Base-by-base conservation (phyloP, 441 rosid species). In the Pelargonium citronellum region DNA sequence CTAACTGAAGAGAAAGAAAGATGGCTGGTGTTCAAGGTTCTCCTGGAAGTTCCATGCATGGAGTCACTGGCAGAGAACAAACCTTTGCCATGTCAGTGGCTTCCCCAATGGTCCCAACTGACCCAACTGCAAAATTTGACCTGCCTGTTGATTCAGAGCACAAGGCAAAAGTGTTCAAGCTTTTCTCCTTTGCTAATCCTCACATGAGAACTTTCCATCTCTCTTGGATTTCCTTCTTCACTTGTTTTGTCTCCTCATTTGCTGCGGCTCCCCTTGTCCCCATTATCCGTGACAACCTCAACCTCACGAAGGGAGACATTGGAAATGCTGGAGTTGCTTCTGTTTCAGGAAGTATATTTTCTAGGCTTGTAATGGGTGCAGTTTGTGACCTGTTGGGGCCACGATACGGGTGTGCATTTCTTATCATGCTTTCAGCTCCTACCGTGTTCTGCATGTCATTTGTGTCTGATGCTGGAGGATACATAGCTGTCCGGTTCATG, bases 281-380 rank as follows among this genome's bases (percentile, higher is more conserved):
- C 7, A 87, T 88, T 70, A 89, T 89, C 37, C 79, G 92, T 0
- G 96, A 91, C 49, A 89, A 84, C 76, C 92, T 91, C 43, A 79
- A 89, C 46, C 78, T 88, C 7, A 85, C 83, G 7, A 87, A 84
- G 66, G 73, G 66, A 27, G 97, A 87, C 71, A 83, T 87, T 0
- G 95, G 95, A 2, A 91, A 89, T 10, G 95, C 97, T 0, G 91
- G 93, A 10, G 91, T 91, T 27, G 97, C 97, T n/a, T 91, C 97
- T 2, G 93, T 91, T 63, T 89, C 95, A 0, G 92, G 96, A 0
- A 87, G 95, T 71, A 91, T 91, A 66, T 86, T 89, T 78, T 89
- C 95, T n/a, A 87, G 97, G 91, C 90, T 89, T 3, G 83, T 67
- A 7, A 89, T 86, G 95, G 95, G 96, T 11, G 97, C 90, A 0